Evolutionary conservation across 305 asterid species (phyloP).

Genomic region (Fraxinus xanthoxyloides): DNA sequence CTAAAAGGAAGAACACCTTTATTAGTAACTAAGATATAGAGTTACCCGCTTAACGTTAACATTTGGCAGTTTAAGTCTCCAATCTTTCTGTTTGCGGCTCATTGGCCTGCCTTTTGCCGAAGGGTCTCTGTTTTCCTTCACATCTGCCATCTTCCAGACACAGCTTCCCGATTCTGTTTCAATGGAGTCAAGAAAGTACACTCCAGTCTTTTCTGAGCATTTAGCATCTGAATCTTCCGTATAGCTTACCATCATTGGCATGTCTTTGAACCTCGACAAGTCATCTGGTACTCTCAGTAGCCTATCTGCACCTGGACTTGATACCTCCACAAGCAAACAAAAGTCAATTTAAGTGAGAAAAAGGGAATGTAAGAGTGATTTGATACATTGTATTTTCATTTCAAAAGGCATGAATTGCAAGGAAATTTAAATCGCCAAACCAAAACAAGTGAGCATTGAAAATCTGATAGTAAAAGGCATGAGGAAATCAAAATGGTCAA

Average conservation of each 20-base stretch:
- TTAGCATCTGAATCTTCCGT: conserved; percentile 36
- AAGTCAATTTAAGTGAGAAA: not conserved
- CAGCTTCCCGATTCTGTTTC: conserved; percentile 61
- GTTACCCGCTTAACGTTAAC: conserved; percentile 44
- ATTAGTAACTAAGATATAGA: conserved; percentile 44
- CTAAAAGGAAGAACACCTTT: not conserved
- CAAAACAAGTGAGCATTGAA: too few relatives aligned
- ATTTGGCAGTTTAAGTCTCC: conserved; percentile 55
- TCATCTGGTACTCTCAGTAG: conserved; percentile 80
- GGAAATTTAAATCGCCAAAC: too few relatives aligned
- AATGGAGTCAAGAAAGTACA: conserved; percentile 57
- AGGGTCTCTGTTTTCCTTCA: conserved; percentile 85
- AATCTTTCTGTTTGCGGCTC: conserved; percentile 78
- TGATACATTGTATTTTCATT: not conserved
- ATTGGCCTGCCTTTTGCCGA: conserved; percentile 75
- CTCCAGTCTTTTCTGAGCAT: conserved; percentile 46
- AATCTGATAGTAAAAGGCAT: not conserved
- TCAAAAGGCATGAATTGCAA: too few relatives aligned
- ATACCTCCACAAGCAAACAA: conserved; percentile 51
- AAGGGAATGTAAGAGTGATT: not conserved
- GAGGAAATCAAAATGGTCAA: not conserved
- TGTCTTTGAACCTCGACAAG: conserved; percentile 64
- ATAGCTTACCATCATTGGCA: conserved; percentile 69
- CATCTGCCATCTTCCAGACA: conserved; percentile 84
- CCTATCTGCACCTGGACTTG: conserved; percentile 88